A percentile compares a stretch with the other conserved stretches of the same genome.
Evolutionary conservation across 2,329 filamentous ascomycete species (phyloP).

Genomic region (Trichothecium sympodiale): DNA sequence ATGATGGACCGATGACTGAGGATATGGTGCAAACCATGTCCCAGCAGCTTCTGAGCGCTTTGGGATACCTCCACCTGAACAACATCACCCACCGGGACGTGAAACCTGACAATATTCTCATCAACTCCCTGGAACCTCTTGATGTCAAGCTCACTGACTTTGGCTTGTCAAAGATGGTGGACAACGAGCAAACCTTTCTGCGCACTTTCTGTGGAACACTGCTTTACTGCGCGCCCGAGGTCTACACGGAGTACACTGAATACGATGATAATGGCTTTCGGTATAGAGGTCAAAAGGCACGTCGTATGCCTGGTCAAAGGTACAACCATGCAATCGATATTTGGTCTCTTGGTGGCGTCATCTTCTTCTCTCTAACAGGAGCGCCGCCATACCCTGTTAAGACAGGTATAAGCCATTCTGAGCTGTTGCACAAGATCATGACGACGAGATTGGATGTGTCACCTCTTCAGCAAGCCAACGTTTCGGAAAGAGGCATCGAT

Average conservation of each 20-base stretch:
- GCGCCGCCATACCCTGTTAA: conserved; percentile 72
- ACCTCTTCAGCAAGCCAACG: conserved; percentile 44
- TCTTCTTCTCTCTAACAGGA: conserved; percentile 77
- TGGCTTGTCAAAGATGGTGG: conserved; percentile 87
- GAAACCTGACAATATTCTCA: conserved; percentile 95
- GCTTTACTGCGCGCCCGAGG: conserved; percentile 91
- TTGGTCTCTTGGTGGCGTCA: conserved; percentile 88
- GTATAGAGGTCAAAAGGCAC: conserved; percentile 50
- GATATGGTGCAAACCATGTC: conserved; percentile 59
- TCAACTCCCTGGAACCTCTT: conserved; percentile 61
- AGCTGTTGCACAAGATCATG: conserved; percentile 82
- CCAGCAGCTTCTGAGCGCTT: conserved; percentile 64
- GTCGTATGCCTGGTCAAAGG: conserved; percentile 47
- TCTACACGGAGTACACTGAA: conserved; percentile 65
- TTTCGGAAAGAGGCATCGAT: conserved; percentile 60
- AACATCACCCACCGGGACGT: conserved; percentile 97
- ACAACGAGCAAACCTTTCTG: conserved; percentile 81
- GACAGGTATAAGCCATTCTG: conserved; percentile 63
- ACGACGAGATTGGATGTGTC: conserved; percentile 55
- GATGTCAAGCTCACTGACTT: conserved; percentile 92
- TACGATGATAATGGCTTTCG: conserved; percentile 61
- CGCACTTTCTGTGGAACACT: conserved; percentile 95
- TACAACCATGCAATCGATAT: conserved; percentile 92
- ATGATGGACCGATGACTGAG: conserved; percentile 55
- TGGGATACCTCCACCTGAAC: conserved; percentile 76